phyloP scores from a whole-genome alignment of 371 early-diverging fungal species.

The Apophysomyces variabilis region DNA sequence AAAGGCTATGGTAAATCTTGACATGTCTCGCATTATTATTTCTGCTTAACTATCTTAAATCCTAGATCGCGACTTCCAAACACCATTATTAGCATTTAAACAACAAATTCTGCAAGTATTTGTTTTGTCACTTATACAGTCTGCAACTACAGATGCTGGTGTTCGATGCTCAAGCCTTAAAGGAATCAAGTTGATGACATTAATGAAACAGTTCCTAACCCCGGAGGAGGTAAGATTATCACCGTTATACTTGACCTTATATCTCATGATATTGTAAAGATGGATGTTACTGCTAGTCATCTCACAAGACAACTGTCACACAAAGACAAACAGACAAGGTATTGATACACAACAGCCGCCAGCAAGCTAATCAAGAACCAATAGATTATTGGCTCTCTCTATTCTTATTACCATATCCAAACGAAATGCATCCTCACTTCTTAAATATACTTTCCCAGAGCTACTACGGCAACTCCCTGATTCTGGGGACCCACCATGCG shows the following conservation, averaged over 20 bases:
- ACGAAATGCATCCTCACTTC: constrained; percentile 11
- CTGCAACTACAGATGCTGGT: constrained; percentile 36
- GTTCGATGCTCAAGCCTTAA: constrained; percentile 59
- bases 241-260: neutral
- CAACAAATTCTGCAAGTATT: constrained; percentile 34
- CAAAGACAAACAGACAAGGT: constrained; percentile 18
- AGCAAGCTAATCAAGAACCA: neutral
- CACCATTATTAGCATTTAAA: constrained; percentile 65
- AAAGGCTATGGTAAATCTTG: constrained; percentile 15
- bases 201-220: constrained; percentile 66
- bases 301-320: constrained; percentile 26
- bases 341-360: neutral
- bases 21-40: neutral
- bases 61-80: constrained; percentile 60
- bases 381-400: constrained; percentile 3
- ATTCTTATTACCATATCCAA: constrained; percentile 7
- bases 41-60: no score
- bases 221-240: constrained; percentile 46
- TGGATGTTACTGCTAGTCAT: constrained; percentile 25
- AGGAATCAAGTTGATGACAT: constrained; percentile 63
- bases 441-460: constrained; percentile 11
- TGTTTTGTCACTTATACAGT: constrained; percentile 25
- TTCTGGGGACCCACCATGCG: neutral
- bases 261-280: constrained; percentile 13
- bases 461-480: neutral